phyloP scores from a whole-genome alignment of 2,329 filamentous ascomycete genomes.

The Pyrenophora graminea region DNA sequence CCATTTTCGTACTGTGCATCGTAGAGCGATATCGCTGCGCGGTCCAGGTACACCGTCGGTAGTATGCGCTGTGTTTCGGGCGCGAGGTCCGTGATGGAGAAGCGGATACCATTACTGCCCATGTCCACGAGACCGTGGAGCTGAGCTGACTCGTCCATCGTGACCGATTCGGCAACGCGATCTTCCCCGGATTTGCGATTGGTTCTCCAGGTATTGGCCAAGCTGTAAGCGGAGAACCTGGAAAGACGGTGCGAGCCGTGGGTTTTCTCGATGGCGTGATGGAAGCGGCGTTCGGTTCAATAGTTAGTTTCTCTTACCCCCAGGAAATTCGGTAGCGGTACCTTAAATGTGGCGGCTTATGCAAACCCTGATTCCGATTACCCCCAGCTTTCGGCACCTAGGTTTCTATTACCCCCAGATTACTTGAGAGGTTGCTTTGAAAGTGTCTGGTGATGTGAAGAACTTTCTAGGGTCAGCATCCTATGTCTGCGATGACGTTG shows the following conservation, averaged over 20 bases:
- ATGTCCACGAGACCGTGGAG: constrained; percentile 45
- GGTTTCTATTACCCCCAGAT: constrained; percentile 38
- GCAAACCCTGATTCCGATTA: constrained; percentile 17
- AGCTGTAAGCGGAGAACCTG: constrained; percentile 6
- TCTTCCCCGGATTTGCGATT: constrained; percentile 21
- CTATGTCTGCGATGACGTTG: constrained; percentile 26
- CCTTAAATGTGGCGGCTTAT: constrained; percentile 23
- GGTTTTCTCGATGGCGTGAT: constrained; percentile 26
- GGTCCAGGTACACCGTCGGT: constrained; percentile 75
- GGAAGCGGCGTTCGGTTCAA: constrained; percentile 17
- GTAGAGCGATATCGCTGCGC: constrained; percentile 82
- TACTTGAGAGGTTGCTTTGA: constrained; percentile 28
- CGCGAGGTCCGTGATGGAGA: constrained; percentile 83
- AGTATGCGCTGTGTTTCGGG: constrained; percentile 73
- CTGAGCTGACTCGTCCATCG: constrained; percentile 21
- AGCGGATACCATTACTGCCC: constrained; percentile 82
- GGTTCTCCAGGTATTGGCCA: constrained; percentile 19
- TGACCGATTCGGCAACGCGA: constrained; percentile 17
- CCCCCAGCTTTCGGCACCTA: constrained; percentile 19
- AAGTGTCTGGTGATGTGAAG: constrained; percentile 28
- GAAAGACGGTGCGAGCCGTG: constrained; percentile 21
- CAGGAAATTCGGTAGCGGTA: constrained; percentile 22
- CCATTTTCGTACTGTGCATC: constrained; percentile 67
- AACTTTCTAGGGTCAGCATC: constrained; percentile 15
- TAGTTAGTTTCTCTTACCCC: constrained; percentile 27